These are phyloP conservation scores for Fragaria ananassa DNA, from an alignment of 306 rosid genomes.

Conservation along the genomic window DNA sequence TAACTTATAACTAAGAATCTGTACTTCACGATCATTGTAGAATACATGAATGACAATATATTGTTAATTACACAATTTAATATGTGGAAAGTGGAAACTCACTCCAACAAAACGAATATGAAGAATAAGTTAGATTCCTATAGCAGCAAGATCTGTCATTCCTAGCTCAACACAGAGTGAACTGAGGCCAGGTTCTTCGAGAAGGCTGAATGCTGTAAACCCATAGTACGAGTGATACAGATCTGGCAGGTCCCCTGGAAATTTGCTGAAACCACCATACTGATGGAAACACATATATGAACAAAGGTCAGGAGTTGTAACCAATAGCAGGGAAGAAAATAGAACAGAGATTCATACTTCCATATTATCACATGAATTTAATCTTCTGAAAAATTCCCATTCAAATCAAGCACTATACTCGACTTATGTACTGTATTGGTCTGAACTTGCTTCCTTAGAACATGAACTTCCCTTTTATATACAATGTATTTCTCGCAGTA, in stretches of 20 bases:
- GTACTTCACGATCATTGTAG: not conserved
- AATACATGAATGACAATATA: not conserved
- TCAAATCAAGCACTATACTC: not conserved
- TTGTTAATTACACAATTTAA: not conserved
- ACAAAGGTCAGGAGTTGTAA: conserved; percentile 23
- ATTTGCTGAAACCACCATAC: conserved; percentile 94
- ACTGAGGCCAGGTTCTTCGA: conserved; percentile 64
- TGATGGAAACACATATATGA: conserved; percentile 34
- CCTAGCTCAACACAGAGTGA: conserved; percentile 68
- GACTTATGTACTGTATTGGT: not conserved
- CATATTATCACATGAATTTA: not conserved
- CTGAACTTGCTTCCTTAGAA: not conserved
- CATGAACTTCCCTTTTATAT: conserved; percentile 2
- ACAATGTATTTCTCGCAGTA: not conserved
- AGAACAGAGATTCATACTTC: not conserved
- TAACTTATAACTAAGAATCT: not conserved
- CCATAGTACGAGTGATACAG: conserved; percentile 85
- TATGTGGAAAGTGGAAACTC: not conserved
- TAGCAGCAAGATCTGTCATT: conserved; percentile 48
- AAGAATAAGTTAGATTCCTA: conserved; percentile 32
- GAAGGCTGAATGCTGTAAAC: conserved; percentile 72
- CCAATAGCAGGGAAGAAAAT: not conserved
- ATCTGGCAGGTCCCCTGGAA: conserved; percentile 63
- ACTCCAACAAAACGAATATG: not conserved
- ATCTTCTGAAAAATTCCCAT: not conserved